Evolutionary conservation across 164 flowering plant species (phyloP), one percentile per base, ranked within the genome.

Genomic region (Vitis rupestris): DNA sequence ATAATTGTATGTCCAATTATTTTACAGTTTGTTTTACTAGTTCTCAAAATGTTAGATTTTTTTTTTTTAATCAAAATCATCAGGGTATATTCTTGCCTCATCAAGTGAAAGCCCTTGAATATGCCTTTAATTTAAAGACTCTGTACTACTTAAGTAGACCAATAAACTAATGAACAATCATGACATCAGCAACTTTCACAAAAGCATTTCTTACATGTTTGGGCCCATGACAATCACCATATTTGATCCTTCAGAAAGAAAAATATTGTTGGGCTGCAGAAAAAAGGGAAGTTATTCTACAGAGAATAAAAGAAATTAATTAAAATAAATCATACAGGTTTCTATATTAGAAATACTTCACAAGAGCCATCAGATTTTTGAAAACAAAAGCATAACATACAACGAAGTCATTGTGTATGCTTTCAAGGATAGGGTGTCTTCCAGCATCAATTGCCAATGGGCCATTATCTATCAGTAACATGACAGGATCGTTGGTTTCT

Each of bases 391-490:
- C 8, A 59, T 63, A 63, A 76, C 90, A 29, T 88, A 96, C 98
- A 74, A 92, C 67, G 64, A 85, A 93, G 69, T 93, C 95, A 72
- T 64, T 84, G 84, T 89, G 97, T 68, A 93, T 71, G 85, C 88
- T 82, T 79, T 96, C 99, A 19, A 96, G 82, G 61, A 96, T 90
- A 67, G 99, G 98, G 79, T 96, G 98, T 65, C 95, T 85, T 77
- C 98, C 99, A 74, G 86, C 85, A 82, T 96, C 98, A 66, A 96
- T 90, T 74, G 97, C 99, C 79, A 90, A 76, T 17, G 99, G 99
- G 50, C 99, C 99, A 80, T 83, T 77, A 58, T 86, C 98, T 96
- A 70, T 67, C 65, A 76, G 48, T 53, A 63, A 74, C 1, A 51
- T 30, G 58, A 68, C 66, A 30, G 57, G 12, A 69, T 70, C 65